Evolutionary conservation across 2,329 filamentous ascomycete genomes (phyloP), one percentile per base, ranked within the genome.

Genomic region (Aschersonia sp.): DNA sequence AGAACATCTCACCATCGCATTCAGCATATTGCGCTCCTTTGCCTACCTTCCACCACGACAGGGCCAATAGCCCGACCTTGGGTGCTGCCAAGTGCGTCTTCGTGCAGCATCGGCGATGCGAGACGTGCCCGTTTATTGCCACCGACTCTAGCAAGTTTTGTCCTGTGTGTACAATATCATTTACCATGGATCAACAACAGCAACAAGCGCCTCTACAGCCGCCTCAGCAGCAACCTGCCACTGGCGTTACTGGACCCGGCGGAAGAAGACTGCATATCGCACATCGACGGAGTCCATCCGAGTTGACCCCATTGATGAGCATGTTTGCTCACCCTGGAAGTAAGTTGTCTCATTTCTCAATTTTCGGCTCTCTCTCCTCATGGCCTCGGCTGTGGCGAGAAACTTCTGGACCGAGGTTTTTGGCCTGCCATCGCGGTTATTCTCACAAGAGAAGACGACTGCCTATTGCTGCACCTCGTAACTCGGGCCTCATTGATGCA

Each of bases 261-360:
- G 88, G 88, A 62, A 88, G 90, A 63, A 84, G 89, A 65, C 79
- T 97, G 65, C 89, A 97, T 72, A 96, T 97, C 69, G 90, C 90
- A 61, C 90, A 97, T 73, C 85, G 90, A 63, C 83, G 90, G 68
- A 96, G 88, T 71, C 92, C 90, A 55, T 97, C 92, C 57, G 92
- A 97, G 76, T 76, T 97, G 68, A 97, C 90, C 50, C 92, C 90
- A 55, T 73, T 97, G 68, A 94, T 97, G 86, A 94, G 88, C 87
- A 87, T 80, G 87, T 87, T 78, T 67, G 67, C 73, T 55, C 78
- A 76, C 54, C 74, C 75, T 55, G 73, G 72, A 66, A 81, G 79
- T 83, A 72, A 75, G 78, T 75, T 47, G 50, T 53, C 44, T 40
- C 47, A 51, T 46, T 35, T 30, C 52, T 44, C 32, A 30, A 22